These are phyloP conservation scores for Atkinsonella texensis DNA, from an alignment of 2,329 filamentous ascomycete species.

Conservation along the genomic window DNA sequence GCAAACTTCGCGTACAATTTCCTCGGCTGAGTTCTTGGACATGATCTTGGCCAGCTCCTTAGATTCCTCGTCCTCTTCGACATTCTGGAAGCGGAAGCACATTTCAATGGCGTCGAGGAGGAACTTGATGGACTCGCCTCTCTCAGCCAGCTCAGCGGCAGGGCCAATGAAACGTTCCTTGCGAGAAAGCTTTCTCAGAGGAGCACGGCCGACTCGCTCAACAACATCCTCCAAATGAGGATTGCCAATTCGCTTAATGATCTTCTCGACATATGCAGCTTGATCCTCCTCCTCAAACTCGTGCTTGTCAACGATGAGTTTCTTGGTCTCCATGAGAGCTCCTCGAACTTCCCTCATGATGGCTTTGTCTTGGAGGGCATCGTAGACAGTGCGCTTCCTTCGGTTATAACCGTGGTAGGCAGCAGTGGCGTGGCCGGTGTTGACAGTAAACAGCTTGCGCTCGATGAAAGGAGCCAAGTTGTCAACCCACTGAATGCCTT, in stretches of 20 bases:
- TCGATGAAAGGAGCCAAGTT: slow-evolving; percentile 92
- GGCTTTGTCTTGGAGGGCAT: slow-evolving; percentile 68
- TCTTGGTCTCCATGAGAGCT: slow-evolving; percentile 74
- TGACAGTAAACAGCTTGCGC: slow-evolving; percentile 98
- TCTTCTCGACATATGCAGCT: slow-evolving; percentile 78
- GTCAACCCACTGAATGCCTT: slow-evolving; percentile 87
- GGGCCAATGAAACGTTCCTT: slow-evolving; percentile 95
- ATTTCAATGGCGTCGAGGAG: slow-evolving; percentile 80
- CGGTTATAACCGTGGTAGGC: slow-evolving; percentile 89
- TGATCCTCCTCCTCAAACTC: slow-evolving; percentile 65
- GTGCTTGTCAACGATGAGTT: slow-evolving; percentile 79
- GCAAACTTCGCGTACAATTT: slow-evolving; percentile 69
- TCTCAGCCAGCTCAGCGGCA: slow-evolving; percentile 77
- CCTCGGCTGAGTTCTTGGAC: slow-evolving; percentile 57
- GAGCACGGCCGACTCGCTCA: slow-evolving; percentile 89
- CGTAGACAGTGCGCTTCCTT: slow-evolving; percentile 78
- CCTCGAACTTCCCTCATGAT: slow-evolving; percentile 71
- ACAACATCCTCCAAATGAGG: slow-evolving; percentile 85
- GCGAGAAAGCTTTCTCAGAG: slow-evolving; percentile 82
- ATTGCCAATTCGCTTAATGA: slow-evolving; percentile 87
- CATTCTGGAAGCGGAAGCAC: slow-evolving; percentile 90
- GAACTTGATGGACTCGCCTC: slow-evolving; percentile 57
- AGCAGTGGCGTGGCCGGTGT: slow-evolving; percentile 91
- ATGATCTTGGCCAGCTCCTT: slow-evolving; percentile 77
- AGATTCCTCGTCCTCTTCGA: slow-evolving; percentile 85